These are phyloP conservation scores for Lojkania enalia DNA, from an alignment of 2,329 filamentous ascomycete genomes.

Conservation along the genomic window DNA sequence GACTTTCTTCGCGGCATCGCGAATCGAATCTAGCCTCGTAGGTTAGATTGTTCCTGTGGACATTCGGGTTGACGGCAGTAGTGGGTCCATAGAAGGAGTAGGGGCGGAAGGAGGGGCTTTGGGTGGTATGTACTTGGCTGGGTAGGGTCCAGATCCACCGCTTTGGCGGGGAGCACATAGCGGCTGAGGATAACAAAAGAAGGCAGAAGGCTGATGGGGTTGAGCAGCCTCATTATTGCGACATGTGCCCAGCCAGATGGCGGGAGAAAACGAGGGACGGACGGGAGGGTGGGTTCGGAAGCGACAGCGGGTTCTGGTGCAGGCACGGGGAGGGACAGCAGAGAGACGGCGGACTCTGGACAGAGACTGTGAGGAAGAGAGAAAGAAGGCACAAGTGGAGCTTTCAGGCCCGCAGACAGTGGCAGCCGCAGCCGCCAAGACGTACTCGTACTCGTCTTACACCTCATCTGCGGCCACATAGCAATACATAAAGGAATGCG, in stretches of 20 bases:
- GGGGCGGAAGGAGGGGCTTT: neutral
- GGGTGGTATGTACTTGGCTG: constrained; percentile 25
- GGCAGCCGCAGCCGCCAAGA: too few species aligned
- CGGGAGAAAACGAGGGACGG: neutral
- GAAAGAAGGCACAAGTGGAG: too few species aligned
- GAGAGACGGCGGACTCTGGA: too few species aligned
- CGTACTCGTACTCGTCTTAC: too few species aligned
- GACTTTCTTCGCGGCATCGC: constrained; percentile 49
- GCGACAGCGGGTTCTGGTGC: neutral
- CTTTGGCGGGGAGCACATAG: constrained; percentile 24
- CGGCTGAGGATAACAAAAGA: constrained; percentile 28
- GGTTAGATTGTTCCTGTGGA: constrained; percentile 17
- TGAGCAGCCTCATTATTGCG: constrained; percentile 33
- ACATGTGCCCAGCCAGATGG: constrained; percentile 19
- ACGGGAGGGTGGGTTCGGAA: neutral
- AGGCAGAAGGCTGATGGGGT: constrained; percentile 30
- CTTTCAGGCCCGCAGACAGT: too few species aligned
- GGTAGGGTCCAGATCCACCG: constrained; percentile 30
- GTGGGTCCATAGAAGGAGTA: constrained; percentile 1
- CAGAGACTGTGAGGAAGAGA: too few species aligned
- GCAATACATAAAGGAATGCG: too few species aligned
- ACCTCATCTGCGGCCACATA: too few species aligned
- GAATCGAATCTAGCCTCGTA: constrained; percentile 49
- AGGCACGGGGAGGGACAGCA: too few species aligned
- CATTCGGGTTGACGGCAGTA: neutral